Evolutionary conservation across 176 grass and related monocot species (phyloP), one percentile per base, ranked within the genome.

Genomic region (Stipa capillata): DNA sequence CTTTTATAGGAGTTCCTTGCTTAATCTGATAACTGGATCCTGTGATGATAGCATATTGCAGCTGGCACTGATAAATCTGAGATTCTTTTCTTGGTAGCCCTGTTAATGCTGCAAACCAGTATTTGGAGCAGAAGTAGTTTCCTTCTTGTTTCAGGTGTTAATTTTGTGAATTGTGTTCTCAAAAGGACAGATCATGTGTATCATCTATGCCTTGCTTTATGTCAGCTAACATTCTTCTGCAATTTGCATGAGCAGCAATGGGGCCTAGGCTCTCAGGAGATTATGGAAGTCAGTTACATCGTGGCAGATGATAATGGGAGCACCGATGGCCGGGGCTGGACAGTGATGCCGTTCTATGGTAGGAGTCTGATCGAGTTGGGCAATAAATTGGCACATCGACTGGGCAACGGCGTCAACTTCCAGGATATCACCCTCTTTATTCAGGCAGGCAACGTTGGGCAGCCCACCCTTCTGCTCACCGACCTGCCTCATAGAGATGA

Each of bases 331-430:
- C 37, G 2, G 33, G 29, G 8, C 3, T 10, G 16, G 59, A 54
- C 0, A 47, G 12, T 2, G 7, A n/a, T 57, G 13, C 12, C 21
- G 17, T 65, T 86, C 59, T 0, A 23, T 39, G 84, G 84, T n/a
- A 80, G 84, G 31, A 86, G 48, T 67, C 84, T 86, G 59, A 39
- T 42, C 55, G 69, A 65, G 40, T 70, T 86, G 69, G 84, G 69
- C 62, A 57, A 65, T 74, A 59, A 15, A 18, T 27, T 86, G 50
- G 67, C 76, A 45, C 21, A 63, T 41, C 56, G 36, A 54, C 8
- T 80, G 20, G 84, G 82, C 40, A 5, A 27, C 2, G 51, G 48
- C 8, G 21, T 57, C 31, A 23, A 7, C 28, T 86, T 80, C 39
- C 28, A 66, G 77, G 44, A 80, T 58, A 56, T 86, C 36, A 74